These are phyloP conservation scores for Mucor sp. DNA, from an alignment of 371 early-diverging fungal species.

Conservation along the genomic window DNA sequence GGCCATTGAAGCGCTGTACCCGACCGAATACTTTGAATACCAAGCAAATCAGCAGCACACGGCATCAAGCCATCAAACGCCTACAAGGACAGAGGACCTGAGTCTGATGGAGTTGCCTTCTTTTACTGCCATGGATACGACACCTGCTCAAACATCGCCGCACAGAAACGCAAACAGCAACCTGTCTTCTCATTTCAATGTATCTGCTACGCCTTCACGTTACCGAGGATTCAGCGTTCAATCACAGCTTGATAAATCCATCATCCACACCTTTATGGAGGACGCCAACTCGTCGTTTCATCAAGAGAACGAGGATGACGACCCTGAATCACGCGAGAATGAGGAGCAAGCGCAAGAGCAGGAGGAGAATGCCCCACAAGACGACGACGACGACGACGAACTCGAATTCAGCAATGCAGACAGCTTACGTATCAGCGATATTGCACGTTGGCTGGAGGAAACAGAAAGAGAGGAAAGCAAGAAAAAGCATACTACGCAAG, in stretches of 20 bases:
- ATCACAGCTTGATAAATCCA: slow-evolving; percentile 20
- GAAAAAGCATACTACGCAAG: not conserved
- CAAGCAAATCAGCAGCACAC: not conserved
- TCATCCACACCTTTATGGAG: slow-evolving; percentile 14
- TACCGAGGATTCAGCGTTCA: slow-evolving; percentile 2
- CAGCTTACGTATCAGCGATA: slow-evolving; percentile 23
- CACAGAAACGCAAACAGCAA: not conserved
- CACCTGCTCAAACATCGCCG: not conserved
- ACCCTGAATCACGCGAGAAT: not conserved
- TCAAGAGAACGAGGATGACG: slow-evolving; percentile 9
- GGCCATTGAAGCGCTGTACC: slow-evolving; percentile 48
- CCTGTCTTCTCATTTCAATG: slow-evolving; percentile 8
- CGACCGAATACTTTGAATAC: slow-evolving; percentile 16
- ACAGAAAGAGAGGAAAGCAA: not conserved
- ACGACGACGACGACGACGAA: not conserved
- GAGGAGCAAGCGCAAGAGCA: not conserved
- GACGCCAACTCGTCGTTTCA: slow-evolving; percentile 5
- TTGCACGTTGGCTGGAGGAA: slow-evolving; percentile 21
- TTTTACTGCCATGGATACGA: not conserved
- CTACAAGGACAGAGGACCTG: not conserved
- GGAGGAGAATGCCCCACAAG: not conserved
- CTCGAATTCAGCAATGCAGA: slow-evolving; percentile 8
- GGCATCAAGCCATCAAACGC: not conserved
- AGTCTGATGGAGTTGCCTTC: not conserved
- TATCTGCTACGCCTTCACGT: slow-evolving; percentile 28